Base-by-base conservation (phyloP, 768 basidiomycete genomes). In the Auricularia heimuer region DNA sequence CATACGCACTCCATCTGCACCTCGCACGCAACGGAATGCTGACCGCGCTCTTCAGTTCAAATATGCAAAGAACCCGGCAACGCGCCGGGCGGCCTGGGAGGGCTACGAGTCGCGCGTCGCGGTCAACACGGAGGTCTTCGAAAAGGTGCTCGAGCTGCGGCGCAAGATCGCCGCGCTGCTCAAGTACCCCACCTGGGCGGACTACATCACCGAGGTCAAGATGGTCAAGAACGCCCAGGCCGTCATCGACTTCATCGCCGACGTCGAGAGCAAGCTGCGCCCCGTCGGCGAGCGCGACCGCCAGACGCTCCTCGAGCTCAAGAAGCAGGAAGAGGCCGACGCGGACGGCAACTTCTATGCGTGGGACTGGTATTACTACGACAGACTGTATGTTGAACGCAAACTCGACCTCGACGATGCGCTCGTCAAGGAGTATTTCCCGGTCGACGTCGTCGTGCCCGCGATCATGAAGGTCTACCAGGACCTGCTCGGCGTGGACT, bases 351-450 rank as follows among this genome's bases (percentile, higher is more conserved):
- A 87, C 70, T 86, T 94, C 71, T 88, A 87, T 70, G 77, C 91
- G 63, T 94, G 91, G 90, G 93, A 94, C 71, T 94, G 92, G 73
- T 81, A 89, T 69, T 87, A 86, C 73, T 70, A 68, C 62, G 69
- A 87, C 71, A 80, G 83, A 67, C 83, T 79, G 71, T 89, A 78
- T 70, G 77, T 87, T 63, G 88, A 93, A 74, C 78, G 82, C 69
- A 80, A 81, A 24, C 78, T 94, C 34, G 78, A 81, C 42, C 80
- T 92, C 39, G 90, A 94, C 67, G 89, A 93, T 68, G 82, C 82
- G 67, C 77, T 87, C 12, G 85, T 94, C 68, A 93, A 94, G 75
- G 88, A 94, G 73, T 92, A 93, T 74, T 94, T 95, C 82, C 91
- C 92, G 0, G 93, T 94, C 2, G 79, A 85, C 2, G 83, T 87